Evolutionary conservation across 2,329 filamentous ascomycete species (phyloP), one percentile per base, ranked within the genome.

Genomic region (Ramichloridium luteum): DNA sequence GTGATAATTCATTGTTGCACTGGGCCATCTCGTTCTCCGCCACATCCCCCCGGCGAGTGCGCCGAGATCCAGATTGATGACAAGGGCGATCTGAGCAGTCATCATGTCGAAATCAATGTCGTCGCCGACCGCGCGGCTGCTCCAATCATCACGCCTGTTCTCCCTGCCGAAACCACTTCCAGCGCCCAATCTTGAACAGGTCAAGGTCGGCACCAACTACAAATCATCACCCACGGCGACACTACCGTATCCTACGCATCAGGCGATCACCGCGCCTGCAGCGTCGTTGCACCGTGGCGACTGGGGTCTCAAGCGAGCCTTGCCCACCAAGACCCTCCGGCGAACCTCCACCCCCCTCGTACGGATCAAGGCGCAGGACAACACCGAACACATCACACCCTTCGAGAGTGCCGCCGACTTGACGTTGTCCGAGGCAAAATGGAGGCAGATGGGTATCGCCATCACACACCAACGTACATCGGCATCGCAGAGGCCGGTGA

Each of bases 131-230:
- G 70, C 72, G 33, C 68, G 68, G 40, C 70, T 96, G 45, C 70
- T 96, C 51, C 78, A 88, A 56, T 74, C 77, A 38, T 96, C 88
- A 37, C 81, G 88, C 45, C 70, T 96, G 47, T 96, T 96, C 62
- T 80, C 86, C 14, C 67, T 96, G 34, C 86, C 88, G 10, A 69
- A 74, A 36, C 74, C 83, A 13, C 68, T 94, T 31, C 74, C 79
- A 12, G 61, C 68, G 25, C 74, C 81, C 8, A 55, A 60, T 9
- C 44, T 60, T 16, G 51, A 55, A 37, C 43, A 46, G 11, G 39
- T 59, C 54, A 44, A 64, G 65, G 42, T 65, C 63, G 41, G 65
- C 60, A 38, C 64, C 60, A 27, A 60, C 49, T 46, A 58, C 57
- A 65, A 61, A 39, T 58, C 63, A 39, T 85, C 80, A 11, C 65